These are phyloP conservation scores for Fusarium sp. DNA, from an alignment of 2,329 filamentous ascomycete genomes.

Conservation along the genomic window DNA sequence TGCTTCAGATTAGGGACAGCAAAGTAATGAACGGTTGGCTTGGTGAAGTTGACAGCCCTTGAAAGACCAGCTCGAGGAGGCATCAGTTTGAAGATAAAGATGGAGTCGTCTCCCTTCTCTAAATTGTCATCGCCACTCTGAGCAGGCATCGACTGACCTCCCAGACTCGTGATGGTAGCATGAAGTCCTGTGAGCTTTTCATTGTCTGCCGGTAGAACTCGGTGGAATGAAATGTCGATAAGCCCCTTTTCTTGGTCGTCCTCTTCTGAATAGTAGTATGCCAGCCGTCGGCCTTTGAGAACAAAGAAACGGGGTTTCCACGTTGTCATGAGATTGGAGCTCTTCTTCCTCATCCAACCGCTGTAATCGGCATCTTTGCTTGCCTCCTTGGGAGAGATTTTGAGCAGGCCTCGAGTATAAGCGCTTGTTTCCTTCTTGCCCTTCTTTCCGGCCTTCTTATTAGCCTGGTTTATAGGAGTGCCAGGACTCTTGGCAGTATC, in stretches of 20 bases:
- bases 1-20: constrained; percentile 91
- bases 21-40: constrained; percentile 97
- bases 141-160: constrained; percentile 54
- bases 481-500: constrained; percentile 71
- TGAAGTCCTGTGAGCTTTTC: constrained; percentile 92
- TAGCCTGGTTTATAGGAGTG: constrained; percentile 61
- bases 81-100: constrained; percentile 98
- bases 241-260: constrained; percentile 94
- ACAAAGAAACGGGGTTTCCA: constrained; percentile 99
- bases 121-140: constrained; percentile 57
- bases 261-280: constrained; percentile 95
- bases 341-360: constrained; percentile 99
- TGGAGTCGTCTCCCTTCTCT: constrained; percentile 72
- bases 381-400: constrained; percentile 84
- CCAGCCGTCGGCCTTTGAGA: constrained; percentile 87
- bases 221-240: constrained; percentile 97
- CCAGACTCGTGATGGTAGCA: constrained; percentile 86
- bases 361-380: constrained; percentile 91
- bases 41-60: constrained; percentile 95
- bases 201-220: constrained; percentile 93
- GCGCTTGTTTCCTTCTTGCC: constrained; percentile 96
- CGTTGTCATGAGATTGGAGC: constrained; percentile 93
- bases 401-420: constrained; percentile 86
- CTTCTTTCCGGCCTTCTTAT: constrained; percentile 71
- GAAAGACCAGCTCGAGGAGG: constrained; percentile 89